Conservation (phyloP, 2,329 filamentous ascomycete species). For the Exophiala bonariae region DNA sequence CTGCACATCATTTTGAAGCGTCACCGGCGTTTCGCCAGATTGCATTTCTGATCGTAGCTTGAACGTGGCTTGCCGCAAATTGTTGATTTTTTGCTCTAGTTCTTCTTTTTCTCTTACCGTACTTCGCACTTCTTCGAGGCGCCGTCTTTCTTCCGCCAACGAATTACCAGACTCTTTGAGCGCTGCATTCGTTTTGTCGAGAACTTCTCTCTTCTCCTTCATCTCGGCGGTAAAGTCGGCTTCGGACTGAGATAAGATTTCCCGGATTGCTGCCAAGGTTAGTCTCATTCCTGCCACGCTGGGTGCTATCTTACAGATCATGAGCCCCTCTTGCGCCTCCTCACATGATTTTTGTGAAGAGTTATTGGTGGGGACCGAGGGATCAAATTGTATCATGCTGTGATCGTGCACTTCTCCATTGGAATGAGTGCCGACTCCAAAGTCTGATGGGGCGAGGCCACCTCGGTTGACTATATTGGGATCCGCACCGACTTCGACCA, state of each 20-base stretch:
- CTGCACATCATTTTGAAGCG: constrained; percentile 34
- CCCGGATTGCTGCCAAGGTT: constrained; percentile 67
- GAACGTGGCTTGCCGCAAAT: constrained; percentile 72
- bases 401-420: constrained; percentile 45
- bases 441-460: constrained; percentile 86
- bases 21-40: constrained; percentile 40
- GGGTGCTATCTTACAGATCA: constrained; percentile 38
- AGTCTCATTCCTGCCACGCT: constrained; percentile 32
- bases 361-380: constrained; percentile 32
- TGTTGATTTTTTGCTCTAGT: constrained; percentile 69
- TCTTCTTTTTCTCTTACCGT: constrained; percentile 65
- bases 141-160: constrained; percentile 73
- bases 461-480: constrained; percentile 89
- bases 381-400: constrained; percentile 46
- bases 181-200: constrained; percentile 78
- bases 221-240: constrained; percentile 78
- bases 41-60: constrained; percentile 61
- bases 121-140: constrained; percentile 68
- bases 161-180: constrained; percentile 78
- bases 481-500: constrained; percentile 92
- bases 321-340: constrained; percentile 46
- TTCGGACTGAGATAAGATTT: constrained; percentile 76
- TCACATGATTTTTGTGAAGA: constrained; percentile 45
- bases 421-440: constrained; percentile 74
- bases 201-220: constrained; percentile 76